Conservation (phyloP, 1,284 basidiomycete genomes). For the Ceratorhiza oryzae-sativae region DNA sequence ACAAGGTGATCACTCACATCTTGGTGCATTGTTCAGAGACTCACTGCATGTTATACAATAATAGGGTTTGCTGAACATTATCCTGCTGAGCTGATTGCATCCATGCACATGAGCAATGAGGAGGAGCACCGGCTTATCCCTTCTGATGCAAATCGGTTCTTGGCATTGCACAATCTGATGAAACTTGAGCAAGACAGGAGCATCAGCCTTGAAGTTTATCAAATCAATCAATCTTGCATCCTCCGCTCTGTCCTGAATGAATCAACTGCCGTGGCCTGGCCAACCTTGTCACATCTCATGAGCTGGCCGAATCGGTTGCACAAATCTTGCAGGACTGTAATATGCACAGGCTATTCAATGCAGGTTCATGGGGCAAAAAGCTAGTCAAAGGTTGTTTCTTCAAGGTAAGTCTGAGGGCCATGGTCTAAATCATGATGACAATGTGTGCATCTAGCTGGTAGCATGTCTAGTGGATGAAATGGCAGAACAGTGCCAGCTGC, state of each 20-base stretch:
- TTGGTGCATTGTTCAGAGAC: too few species aligned
- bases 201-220: background rate
- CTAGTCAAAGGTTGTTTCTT: background rate
- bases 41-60: too few species aligned
- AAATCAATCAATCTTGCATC: background rate
- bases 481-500: background rate
- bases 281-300: background rate
- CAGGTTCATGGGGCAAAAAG: background rate
- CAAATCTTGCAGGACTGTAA: background rate
- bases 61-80: background rate
- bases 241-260: background rate
- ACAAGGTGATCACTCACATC: too few species aligned
- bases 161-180: background rate
- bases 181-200: background rate
- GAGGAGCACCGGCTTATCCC: background rate
- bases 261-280: background rate
- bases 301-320: background rate
- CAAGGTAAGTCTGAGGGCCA: background rate
- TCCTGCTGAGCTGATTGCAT: conserved; percentile 10
- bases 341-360: background rate
- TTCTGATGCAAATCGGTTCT: conserved; percentile 1
- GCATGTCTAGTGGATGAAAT: background rate
- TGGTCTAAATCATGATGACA: background rate
- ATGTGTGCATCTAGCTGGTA: background rate
- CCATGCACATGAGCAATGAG: conserved; percentile 18